Conservation (phyloP, 139 green algal species). For the Auxenochlorella protothecoides region DNA sequence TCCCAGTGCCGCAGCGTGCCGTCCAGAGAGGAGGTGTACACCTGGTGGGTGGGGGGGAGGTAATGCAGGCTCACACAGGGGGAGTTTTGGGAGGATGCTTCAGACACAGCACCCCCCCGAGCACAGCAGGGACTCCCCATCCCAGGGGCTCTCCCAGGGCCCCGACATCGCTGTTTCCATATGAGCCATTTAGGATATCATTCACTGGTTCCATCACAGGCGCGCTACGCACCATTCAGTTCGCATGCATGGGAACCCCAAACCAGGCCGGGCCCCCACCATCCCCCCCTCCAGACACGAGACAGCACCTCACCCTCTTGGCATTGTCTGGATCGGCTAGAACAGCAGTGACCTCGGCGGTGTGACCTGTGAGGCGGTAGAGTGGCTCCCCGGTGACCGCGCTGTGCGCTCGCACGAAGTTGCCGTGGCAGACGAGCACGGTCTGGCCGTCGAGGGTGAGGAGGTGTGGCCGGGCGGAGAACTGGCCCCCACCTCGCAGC, state of each 20-base stretch:
- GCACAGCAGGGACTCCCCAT: no score
- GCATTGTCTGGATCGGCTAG: slow-evolving; percentile 18
- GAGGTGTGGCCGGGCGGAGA: slow-evolving; percentile 2
- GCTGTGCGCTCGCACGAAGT: slow-evolving; percentile 33
- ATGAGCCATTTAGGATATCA: no score
- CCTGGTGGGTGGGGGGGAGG: neutral
- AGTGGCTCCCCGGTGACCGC: slow-evolving; percentile 29
- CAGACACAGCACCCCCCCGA: no score
- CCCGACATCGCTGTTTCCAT: no score
- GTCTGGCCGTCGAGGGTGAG: slow-evolving; percentile 35
- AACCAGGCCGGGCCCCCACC: no score
- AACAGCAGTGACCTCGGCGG: slow-evolving; percentile 34
- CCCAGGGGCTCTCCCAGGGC: no score
- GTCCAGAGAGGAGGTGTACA: slow-evolving; percentile 15
- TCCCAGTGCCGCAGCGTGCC: slow-evolving; percentile 11
- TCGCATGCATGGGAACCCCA: no score
- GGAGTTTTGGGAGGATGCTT: no score
- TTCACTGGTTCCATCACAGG: no score
- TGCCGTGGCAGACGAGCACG: slow-evolving; percentile 23
- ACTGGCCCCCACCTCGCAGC: slow-evolving; percentile 11
- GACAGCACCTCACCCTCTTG: slow-evolving; percentile 5
- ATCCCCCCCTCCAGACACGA: no score
- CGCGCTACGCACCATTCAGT: no score
- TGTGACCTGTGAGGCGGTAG: slow-evolving; percentile 25
- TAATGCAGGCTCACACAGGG: slow-evolving; percentile 3